Conservation (phyloP, 306 rosid genomes). For the Fragaria ananassa region DNA sequence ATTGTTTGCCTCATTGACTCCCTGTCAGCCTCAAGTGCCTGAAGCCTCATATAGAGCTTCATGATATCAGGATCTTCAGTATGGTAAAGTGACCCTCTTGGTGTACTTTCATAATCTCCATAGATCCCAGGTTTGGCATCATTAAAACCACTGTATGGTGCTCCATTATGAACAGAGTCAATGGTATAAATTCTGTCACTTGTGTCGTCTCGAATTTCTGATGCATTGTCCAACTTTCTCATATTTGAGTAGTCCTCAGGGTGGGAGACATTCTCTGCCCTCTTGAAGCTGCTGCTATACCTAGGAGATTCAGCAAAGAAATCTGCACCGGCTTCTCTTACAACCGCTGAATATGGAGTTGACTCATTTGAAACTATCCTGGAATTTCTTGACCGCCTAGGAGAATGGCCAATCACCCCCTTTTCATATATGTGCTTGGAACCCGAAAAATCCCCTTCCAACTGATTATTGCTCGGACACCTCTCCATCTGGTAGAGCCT, state of each 20-base stretch:
- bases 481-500: constrained; percentile 81
- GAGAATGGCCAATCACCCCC: constrained; percentile 82
- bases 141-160: constrained; percentile 43
- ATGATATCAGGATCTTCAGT: constrained; percentile 72
- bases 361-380: constrained; percentile 63
- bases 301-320: constrained; percentile 50
- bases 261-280: constrained; percentile 49
- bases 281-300: constrained; percentile 42
- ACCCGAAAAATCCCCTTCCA: constrained; percentile 58
- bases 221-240: constrained; percentile 55
- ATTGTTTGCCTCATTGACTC: constrained; percentile 97
- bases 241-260: constrained; percentile 54
- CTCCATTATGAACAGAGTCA: constrained; percentile 72
- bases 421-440: constrained; percentile 67
- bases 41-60: constrained; percentile 92
- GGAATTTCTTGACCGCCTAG: constrained; percentile 48
- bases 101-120: constrained; percentile 53
- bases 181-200: constrained; percentile 88
- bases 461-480: constrained; percentile 53
- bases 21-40: constrained; percentile 97
- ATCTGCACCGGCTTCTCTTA: constrained; percentile 49
- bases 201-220: constrained; percentile 72
- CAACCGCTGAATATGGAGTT: constrained; percentile 36
- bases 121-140: constrained; percentile 46
- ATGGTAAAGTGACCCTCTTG: constrained; percentile 46